A percentile compares a stretch with the other conserved stretches of the same genome.
Evolutionary conservation across 2,329 filamentous ascomycete genomes (phyloP).

Genomic region (Ophiostoma triangulosporum): DNA sequence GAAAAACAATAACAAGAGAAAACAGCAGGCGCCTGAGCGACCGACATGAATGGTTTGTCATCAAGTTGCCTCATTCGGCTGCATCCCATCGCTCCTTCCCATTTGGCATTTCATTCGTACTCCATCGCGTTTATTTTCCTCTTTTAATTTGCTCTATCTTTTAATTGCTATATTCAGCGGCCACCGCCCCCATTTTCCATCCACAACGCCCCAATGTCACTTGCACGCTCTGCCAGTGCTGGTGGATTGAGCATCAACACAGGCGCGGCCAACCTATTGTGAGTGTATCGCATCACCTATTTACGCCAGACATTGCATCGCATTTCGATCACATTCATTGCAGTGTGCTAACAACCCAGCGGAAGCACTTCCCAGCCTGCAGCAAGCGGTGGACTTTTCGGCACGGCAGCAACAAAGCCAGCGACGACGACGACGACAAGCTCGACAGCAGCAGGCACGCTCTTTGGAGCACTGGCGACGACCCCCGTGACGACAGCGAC

Average conservation of each 20-base stretch:
- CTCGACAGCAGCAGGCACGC: constrained; percentile 10
- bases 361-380: constrained; percentile 17
- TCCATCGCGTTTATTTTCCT: background rate
- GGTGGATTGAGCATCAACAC: constrained; percentile 52
- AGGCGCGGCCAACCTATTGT: constrained; percentile 44
- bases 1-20: background rate
- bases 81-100: background rate
- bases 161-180: background rate
- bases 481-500: constrained; percentile 7
- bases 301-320: no score
- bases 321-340: background rate
- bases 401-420: background rate
- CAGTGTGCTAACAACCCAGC: background rate
- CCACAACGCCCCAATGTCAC: constrained; percentile 26
- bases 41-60: no score
- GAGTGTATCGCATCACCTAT: constrained; percentile 16
- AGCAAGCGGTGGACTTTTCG: constrained; percentile 4
- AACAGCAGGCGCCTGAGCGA: no score
- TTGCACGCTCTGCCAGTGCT: constrained; percentile 44
- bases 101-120: background rate
- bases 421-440: background rate
- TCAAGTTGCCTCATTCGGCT: background rate
- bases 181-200: background rate
- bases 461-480: constrained; percentile 19
- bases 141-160: background rate